Base-by-base conservation (phyloP, 345 rosid genomes). In the Ceriops decandra region DNA sequence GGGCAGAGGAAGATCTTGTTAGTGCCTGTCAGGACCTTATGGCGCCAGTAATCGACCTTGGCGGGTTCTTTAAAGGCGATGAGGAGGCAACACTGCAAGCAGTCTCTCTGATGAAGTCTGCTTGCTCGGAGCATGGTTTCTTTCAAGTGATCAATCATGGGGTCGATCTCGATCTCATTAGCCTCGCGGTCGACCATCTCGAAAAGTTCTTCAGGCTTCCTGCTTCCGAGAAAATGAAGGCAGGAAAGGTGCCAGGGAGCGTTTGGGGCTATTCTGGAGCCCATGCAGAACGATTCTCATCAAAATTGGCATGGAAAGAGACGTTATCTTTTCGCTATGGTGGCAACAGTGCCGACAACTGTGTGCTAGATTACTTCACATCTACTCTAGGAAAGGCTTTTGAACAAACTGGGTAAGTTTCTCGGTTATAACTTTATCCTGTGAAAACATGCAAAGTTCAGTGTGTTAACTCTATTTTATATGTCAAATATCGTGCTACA, bases 271-370 rank as follows among this genome's bases (percentile, higher is more conserved):
- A 83, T 70, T 77, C 87, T 1, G 69, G 79, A 31, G 83, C 81
- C 28, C 86, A 83, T 60, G 26, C 80, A 21, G 83, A 82, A 15
- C 80, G 89, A 31, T 87, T 77, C 63, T 68, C 82, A 7, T 76
- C 88, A 8, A 87, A 79, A 57, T 66, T 86, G 73, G 86, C 89
- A 1, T 87, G 96, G 96, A 90, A 87, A 76, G 89, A 90, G 71
- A 86, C 85, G 9, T 74, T 90, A 13, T 66, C 90, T 46, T 70
- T 84, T 13, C 74, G 70, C 6, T 83, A 63, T 58, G 11, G 66
- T 7, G 60, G 42, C 11, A 64, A 62, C 19, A 17, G 8, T n/a
- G 35, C 33, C 5, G 46, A 76, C 2, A 47, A 79, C 22, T 21
- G 78, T 24, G 52, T 70, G 21, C 79, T 79, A 7, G 74, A 82